A percentile compares a stretch with the other conserved stretches of the same genome.
phyloP scores from a whole-genome alignment of 306 rosid genomes.

The Coriaria nepalensis region DNA sequence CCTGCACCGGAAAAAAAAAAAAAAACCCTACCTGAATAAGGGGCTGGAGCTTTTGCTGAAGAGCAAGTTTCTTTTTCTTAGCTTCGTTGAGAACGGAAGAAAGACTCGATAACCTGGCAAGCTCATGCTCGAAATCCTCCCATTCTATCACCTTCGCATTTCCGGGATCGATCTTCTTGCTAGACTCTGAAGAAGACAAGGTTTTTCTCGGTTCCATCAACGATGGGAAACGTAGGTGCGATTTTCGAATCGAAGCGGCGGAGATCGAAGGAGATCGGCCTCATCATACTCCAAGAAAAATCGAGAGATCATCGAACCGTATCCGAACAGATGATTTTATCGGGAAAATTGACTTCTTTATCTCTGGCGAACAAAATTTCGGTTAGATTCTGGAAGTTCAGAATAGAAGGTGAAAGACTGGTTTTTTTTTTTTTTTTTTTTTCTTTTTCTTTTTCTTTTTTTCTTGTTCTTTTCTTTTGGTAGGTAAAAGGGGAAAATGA shows the following conservation, averaged over 20 bases:
- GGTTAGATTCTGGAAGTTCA: too few species aligned
- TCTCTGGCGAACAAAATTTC: background rate
- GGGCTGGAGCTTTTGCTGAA: conserved; percentile 40
- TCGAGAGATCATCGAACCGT: conserved; percentile 11
- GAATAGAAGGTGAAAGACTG: too few species aligned
- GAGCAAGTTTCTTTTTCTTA: conserved; percentile 41
- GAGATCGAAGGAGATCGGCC: conserved; percentile 25
- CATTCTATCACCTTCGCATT: conserved; percentile 48
- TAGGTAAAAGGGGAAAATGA: too few species aligned
- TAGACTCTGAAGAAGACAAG: conserved; percentile 13
- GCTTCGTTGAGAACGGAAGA: conserved; percentile 62
- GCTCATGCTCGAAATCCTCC: conserved; percentile 83
- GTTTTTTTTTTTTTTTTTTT: too few species aligned
- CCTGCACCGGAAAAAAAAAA: background rate
- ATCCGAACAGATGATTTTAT: background rate
- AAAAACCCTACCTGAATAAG: conserved; percentile 61
- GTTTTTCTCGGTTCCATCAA: conserved; percentile 42
- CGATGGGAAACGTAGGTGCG: conserved; percentile 4
- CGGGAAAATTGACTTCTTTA: background rate
- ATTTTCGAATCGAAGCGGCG: conserved; percentile 14
- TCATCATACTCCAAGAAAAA: conserved; percentile 47
- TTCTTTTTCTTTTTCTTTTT: too few species aligned
- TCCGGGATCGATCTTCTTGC: conserved; percentile 29
- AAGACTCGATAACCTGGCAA: conserved; percentile 67
- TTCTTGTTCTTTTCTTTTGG: too few species aligned